Conservation (phyloP, 148 eudicot genomes). For the Mesembryanthemum crystallinum region DNA sequence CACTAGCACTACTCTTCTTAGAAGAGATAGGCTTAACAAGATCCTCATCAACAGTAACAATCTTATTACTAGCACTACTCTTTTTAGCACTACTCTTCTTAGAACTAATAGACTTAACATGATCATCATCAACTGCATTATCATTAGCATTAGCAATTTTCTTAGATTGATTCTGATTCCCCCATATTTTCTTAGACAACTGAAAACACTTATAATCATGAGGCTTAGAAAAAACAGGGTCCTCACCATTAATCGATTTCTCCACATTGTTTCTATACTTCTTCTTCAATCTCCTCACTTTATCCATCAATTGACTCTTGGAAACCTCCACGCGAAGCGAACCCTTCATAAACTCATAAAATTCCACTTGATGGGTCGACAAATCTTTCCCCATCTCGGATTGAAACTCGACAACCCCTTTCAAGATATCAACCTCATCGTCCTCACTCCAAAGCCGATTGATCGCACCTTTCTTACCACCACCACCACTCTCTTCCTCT, state of each 20-base stretch:
- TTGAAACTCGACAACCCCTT: slow-evolving; percentile 44
- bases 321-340: slow-evolving; percentile 27
- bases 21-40: not conserved
- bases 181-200: slow-evolving; percentile 59
- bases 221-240: slow-evolving; percentile 40
- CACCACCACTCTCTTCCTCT: not conserved
- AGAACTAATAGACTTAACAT: not conserved
- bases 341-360: slow-evolving; percentile 37
- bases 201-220: slow-evolving; percentile 43
- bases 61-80: not conserved
- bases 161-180: not conserved
- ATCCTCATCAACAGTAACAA: not conserved
- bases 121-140: not conserved
- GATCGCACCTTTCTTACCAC: slow-evolving; percentile 7
- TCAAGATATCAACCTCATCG: slow-evolving; percentile 44
- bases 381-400: slow-evolving; percentile 30
- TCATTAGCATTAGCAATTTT: slow-evolving; percentile 1
- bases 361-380: slow-evolving; percentile 23
- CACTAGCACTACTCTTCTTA: slow-evolving; percentile 18
- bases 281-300: slow-evolving; percentile 52
- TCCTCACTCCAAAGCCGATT: slow-evolving; percentile 56
- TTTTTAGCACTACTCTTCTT: not conserved
- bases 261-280: slow-evolving; percentile 37
- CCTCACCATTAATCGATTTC: slow-evolving; percentile 32
- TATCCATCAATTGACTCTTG: slow-evolving; percentile 43